A percentile compares a stretch with the other conserved stretches of the same genome.
These are phyloP conservation scores for Arthrobotrys megalospora DNA, from an alignment of 2,329 filamentous ascomycete genomes.

Conservation along the genomic window DNA sequence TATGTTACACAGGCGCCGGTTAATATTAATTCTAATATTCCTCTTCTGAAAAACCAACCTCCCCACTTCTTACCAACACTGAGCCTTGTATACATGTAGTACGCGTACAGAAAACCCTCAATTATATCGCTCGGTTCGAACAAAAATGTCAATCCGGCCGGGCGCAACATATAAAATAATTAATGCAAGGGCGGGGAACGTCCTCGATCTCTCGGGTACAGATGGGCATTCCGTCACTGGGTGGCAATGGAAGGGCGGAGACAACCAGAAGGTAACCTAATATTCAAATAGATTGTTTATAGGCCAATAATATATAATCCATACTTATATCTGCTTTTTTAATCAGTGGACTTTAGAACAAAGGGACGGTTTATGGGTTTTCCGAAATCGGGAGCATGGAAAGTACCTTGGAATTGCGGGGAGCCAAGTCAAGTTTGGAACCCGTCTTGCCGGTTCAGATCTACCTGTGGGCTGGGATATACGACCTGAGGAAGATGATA, in stretches of 20 bases:
- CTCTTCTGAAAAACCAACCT: no score
- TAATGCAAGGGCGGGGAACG: conserved; percentile 18
- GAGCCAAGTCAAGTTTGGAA: conserved; percentile 9
- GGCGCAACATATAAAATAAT: conserved; percentile 29
- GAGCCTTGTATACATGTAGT: no score
- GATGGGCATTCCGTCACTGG: conserved; percentile 10
- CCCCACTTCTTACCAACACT: no score
- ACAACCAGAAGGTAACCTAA: conserved; percentile 33
- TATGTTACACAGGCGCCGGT: no score
- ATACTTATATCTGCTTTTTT: not conserved
- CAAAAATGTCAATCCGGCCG: conserved; percentile 4
- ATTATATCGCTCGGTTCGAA: not conserved
- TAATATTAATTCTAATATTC: no score
- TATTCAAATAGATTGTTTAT: no score
- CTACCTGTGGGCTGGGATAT: conserved; percentile 26
- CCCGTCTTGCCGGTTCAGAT: conserved; percentile 4
- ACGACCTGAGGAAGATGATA: conserved; percentile 5
- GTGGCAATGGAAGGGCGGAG: conserved; percentile 20
- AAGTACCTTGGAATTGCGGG: conserved; percentile 13
- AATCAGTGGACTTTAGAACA: conserved; percentile 23
- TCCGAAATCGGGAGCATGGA: conserved; percentile 27
- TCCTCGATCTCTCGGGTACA: conserved; percentile 29
- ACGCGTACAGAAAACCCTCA: no score
- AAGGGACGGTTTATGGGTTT: conserved; percentile 1
- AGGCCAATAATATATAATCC: no score